Evolutionary conservation across 345 rosid genomes (phyloP).

Genomic region (Populus euphratica): DNA sequence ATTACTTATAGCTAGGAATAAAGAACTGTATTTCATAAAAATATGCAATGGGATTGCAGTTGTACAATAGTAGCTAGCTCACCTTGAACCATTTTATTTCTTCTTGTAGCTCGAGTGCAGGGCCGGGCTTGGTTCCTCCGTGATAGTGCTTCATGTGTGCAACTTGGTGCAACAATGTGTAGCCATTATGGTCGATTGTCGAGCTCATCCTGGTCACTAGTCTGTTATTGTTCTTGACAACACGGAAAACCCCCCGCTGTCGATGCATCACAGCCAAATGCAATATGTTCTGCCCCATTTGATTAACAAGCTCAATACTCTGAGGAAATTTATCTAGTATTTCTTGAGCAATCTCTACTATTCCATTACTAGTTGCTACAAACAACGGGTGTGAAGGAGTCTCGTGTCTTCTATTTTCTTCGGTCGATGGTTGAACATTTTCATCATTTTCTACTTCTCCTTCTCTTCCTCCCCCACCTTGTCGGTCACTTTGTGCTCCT

Average conservation of each 20-base stretch:
- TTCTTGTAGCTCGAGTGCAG: conserved; percentile 31
- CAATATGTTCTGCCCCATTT: conserved; percentile 16
- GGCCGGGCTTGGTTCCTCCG: conserved; percentile 20
- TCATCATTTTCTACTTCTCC: background rate
- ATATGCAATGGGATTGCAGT: background rate
- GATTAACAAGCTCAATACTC: conserved; percentile 5
- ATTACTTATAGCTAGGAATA: background rate
- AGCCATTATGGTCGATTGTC: conserved; percentile 14
- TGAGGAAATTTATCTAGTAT: conserved; percentile 5
- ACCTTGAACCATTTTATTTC: conserved; percentile 35
- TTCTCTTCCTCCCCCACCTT: background rate
- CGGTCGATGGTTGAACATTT: background rate
- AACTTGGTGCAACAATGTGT: conserved; percentile 23
- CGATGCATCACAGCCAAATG: conserved; percentile 22
- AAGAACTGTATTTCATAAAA: background rate
- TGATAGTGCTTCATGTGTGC: conserved; percentile 5
- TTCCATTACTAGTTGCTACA: conserved; percentile 17
- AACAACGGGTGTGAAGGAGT: conserved; percentile 12
- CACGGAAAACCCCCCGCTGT: conserved; percentile 10
- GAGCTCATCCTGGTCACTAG: conserved; percentile 3
- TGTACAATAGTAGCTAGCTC: background rate
- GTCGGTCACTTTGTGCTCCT: background rate
- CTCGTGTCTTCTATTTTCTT: background rate
- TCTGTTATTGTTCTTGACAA: background rate
- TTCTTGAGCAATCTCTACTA: conserved; percentile 11